A percentile compares a stretch with the other conserved stretches of the same genome.
These are phyloP conservation scores for Stagonosporopsis rhizophila DNA, from an alignment of 2,329 filamentous ascomycete genomes.

Conservation along the genomic window DNA sequence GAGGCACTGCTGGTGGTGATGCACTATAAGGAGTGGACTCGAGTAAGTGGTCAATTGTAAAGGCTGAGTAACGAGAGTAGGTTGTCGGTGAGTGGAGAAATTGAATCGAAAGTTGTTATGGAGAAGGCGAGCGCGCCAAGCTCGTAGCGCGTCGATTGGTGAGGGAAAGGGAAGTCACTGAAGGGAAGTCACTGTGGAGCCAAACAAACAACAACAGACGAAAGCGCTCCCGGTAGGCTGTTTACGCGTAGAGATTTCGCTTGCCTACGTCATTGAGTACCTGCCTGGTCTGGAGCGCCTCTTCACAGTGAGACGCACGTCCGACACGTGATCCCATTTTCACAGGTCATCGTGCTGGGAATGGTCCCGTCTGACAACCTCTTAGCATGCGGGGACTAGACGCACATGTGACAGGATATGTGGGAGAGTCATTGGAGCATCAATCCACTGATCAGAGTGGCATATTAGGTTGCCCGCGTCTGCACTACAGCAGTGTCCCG, in stretches of 20 bases:
- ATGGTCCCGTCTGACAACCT: neutral
- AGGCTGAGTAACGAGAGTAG: constrained; percentile 36
- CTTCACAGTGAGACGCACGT: neutral
- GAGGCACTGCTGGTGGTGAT: constrained; percentile 23
- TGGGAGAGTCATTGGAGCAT: neutral
- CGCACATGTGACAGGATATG: constrained; percentile 1
- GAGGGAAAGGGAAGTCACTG: constrained; percentile 25
- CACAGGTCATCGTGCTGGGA: constrained; percentile 9
- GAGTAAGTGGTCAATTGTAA: constrained; percentile 21
- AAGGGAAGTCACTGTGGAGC: too few species aligned
- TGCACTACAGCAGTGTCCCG: constrained; percentile 20
- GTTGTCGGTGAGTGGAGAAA: constrained; percentile 24
- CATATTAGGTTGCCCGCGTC: constrained; percentile 23
- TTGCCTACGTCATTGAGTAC: constrained; percentile 8
- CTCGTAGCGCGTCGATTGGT: constrained; percentile 14
- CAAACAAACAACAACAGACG: constrained; percentile 27
- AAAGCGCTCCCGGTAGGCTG: neutral
- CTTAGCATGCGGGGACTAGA: neutral
- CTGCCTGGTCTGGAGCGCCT: neutral
- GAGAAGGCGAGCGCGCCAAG: constrained; percentile 30
- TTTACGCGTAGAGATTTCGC: neutral
- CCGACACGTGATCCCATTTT: constrained; percentile 25
- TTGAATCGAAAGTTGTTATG: constrained; percentile 18
- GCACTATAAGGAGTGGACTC: constrained; percentile 27
- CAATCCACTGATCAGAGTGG: neutral